Evolutionary conservation across 306 rosid species (phyloP), one percentile per base, ranked within the genome.

Genomic region (Canavalia gladiata): DNA sequence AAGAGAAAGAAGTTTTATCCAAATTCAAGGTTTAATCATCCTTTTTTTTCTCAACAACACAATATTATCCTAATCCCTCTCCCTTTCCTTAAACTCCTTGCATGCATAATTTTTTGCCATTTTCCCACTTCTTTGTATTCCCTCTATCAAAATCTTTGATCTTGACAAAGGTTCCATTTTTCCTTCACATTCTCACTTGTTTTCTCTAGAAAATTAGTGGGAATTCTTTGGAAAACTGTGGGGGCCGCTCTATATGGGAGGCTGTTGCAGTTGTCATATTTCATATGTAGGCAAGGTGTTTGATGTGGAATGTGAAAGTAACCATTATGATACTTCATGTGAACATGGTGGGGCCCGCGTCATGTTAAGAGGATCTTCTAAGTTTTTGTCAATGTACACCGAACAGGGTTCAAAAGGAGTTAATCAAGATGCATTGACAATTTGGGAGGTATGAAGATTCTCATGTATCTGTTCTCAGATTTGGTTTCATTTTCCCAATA

Each of bases 351-450:
- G 85, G 8, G 84, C 86, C 10, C 82, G 67, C 0, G 71, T 90
- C 33, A 81, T 89, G 79, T 68, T 89, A 45, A 50, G 37, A 66
- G 98, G 92, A 29, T 86, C 83, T 66, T 95, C 99, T 42, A 72
- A 34, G 3, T 78, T 68, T 78, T 58, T 81, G 39, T 93, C 98
- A 8, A 90, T 93, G 97, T 87, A 82, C 49, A 75, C 84, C 52
- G 89, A 93, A 75, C 90, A 88, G 85, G 99, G 99, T 80, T 70
- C 72, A 42, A 95, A 95, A 75, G 93, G 89, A 47, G 41, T 86
- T 83, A 95, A 95, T 88, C 99, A 95, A 87, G 98, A 95, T 85
- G 83, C 98, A 65, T 73, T 90, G 81, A 91, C 94, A 0, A 88
- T 91, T 85, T 95, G 96, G 98, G 90, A 95, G 98, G 99, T 95